A percentile compares a stretch with the other conserved stretches of the same genome.
phyloP scores from a whole-genome alignment of 2,329 filamentous ascomycete genomes.

The Trichoderma pleuroti region DNA sequence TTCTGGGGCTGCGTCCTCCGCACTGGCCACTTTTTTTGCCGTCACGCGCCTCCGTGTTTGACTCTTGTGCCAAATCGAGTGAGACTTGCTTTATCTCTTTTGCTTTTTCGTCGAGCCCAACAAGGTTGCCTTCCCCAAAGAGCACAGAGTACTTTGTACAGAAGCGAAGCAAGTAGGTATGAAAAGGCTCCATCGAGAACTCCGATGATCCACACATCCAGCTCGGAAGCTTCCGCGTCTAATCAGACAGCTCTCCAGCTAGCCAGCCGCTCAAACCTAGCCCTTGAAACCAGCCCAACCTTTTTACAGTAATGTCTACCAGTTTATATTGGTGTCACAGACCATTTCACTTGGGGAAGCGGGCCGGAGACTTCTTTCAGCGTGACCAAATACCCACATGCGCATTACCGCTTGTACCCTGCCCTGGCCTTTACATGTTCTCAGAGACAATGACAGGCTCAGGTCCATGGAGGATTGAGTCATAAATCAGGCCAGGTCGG shows the following conservation, averaged over 20 bases:
- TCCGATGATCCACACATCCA: background rate
- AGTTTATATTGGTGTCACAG: background rate
- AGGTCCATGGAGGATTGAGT: background rate
- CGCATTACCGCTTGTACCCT: background rate
- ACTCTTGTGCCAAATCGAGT: background rate
- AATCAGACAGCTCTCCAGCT: background rate
- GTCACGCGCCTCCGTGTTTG: background rate
- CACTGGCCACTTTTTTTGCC: background rate
- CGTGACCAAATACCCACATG: background rate
- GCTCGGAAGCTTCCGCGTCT: background rate
- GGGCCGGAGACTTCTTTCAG: background rate
- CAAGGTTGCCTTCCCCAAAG: background rate
- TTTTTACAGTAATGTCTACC: background rate
- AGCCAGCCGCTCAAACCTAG: background rate
- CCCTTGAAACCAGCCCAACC: background rate
- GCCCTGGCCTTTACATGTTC: background rate
- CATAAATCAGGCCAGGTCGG: background rate
- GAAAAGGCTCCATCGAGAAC: background rate
- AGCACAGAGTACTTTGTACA: background rate
- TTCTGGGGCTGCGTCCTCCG: background rate
- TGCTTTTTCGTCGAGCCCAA: background rate
- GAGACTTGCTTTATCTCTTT: background rate
- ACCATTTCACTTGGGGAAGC: background rate
- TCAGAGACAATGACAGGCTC: background rate
- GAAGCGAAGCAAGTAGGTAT: background rate